Conservation (phyloP, 176 grass and related monocot genomes). For the Carex scoparia region DNA sequence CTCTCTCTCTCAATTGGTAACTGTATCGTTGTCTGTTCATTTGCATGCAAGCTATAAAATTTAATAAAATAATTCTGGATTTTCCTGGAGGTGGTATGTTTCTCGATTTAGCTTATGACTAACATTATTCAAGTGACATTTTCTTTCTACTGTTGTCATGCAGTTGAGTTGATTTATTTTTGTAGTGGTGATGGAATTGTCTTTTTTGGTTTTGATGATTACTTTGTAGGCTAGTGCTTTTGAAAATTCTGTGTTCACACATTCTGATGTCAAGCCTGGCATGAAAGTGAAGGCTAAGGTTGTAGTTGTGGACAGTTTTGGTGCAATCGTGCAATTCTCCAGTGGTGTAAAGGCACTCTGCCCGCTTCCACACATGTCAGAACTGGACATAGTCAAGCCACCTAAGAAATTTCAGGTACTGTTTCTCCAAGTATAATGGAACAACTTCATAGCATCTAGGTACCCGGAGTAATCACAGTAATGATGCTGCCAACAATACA, state of each 20-base stretch:
- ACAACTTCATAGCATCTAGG: background rate
- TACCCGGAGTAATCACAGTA: background rate
- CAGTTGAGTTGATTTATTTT: background rate
- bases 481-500: background rate
- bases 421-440: constrained; percentile 1
- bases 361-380: constrained; percentile 90
- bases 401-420: constrained; percentile 96
- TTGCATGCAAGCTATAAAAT: background rate
- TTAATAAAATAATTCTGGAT: background rate
- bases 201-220: constrained; percentile 2
- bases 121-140: background rate
- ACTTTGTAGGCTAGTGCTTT: constrained; percentile 87
- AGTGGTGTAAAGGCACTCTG: constrained; percentile 96
- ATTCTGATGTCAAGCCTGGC: constrained; percentile 95
- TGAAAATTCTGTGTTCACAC: constrained; percentile 96
- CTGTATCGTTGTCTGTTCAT: constrained; percentile 16
- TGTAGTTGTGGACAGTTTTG: constrained; percentile 54
- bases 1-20: constrained; percentile 1
- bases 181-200: background rate
- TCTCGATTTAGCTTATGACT: background rate
- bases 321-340: constrained; percentile 78
- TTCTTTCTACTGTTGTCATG: background rate
- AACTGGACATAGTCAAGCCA: constrained; percentile 79
- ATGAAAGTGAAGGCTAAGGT: constrained; percentile 89
- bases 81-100: background rate